Evolutionary conservation across 352 stramenopile genomes (phyloP), one percentile per base, ranked within the genome.

Genomic region (Globisporangium takayamanum): DNA sequence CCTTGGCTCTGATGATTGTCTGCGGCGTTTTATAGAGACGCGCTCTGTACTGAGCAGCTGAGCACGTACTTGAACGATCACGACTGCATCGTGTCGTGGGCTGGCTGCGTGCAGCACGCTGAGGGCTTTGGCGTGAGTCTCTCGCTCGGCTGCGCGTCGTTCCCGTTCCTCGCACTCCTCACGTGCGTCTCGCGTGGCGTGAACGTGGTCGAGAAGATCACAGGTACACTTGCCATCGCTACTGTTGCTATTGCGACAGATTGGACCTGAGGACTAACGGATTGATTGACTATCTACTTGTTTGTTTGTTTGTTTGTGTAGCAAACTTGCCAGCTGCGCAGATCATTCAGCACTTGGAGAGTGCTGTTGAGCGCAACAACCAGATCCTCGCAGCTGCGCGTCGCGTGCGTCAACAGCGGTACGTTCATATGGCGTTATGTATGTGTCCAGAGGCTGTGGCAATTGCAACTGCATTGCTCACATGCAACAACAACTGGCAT

Each of bases 181-280:
- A 88, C 80, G 52, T 94, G 81, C 63, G 80, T 87, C 18, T 85
- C 82, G 20, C 75, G 84, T 20, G 80, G 80, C 25, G 69, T 94
- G 28, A 90, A 90, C 53, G 80, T 94, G 41, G 76, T 94, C 28
- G 84, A 94, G 63, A 92, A 92, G 65, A 86, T 94, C 65, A 91
- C 82, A 55, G 67, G 84, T 92, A 52, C 20, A 66, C n/a, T 30
- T 5, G 28, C 28, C 28, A 5, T 5, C 5, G 20, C 26, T 11
- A 36, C 26, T 30, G 36, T 33, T 53, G 37, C 53, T 22, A 22
- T 28, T 5, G 5, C 14, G 5, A 50, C n/a, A 5, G 22, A 16
- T 7, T 50, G 7, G n/a, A 22, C 44, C 8, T 25, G 6, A 12
- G 18, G 18, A 22, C 44, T 48, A 2, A 22, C 1, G 15, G 6